Conservation (phyloP, 805 yeast genomes). For the Ogataea philodendri region DNA sequence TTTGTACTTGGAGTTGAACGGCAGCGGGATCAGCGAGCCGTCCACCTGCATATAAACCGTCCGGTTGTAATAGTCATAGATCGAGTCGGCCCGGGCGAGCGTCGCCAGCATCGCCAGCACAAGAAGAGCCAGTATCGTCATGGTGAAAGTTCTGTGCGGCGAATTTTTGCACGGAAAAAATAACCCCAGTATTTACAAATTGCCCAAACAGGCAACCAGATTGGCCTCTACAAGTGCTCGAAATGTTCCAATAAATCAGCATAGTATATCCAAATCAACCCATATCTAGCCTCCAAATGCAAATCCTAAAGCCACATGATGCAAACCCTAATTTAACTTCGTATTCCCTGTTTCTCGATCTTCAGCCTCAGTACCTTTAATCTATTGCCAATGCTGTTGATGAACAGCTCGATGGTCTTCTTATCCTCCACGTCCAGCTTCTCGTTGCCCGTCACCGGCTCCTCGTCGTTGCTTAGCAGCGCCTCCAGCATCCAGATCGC, state of each 20-base stretch:
- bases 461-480: conserved; percentile 48
- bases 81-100: conserved; percentile 21
- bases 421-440: conserved; percentile 70
- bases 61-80: conserved; percentile 33
- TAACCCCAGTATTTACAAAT: conserved; percentile 5
- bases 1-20: conserved; percentile 26
- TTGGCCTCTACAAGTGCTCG: background rate
- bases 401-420: conserved; percentile 74
- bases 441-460: conserved; percentile 28
- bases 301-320: conserved; percentile 10
- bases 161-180: conserved; percentile 1
- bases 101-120: conserved; percentile 3
- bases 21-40: conserved; percentile 25
- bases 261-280: conserved; percentile 9
- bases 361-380: conserved; percentile 68
- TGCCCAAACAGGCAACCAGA: conserved; percentile 4
- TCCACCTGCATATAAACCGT: conserved; percentile 30
- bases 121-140: conserved; percentile 5
- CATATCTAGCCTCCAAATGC: conserved; percentile 14
- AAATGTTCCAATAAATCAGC: conserved; percentile 9
- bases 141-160: conserved; percentile 2
- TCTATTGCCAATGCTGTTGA: conserved; percentile 78
- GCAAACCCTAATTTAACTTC: conserved; percentile 11
- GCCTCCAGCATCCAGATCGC: conserved; percentile 96
- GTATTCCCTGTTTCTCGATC: conserved; percentile 35